Evolutionary conservation across 2,329 filamentous ascomycete genomes (phyloP), one percentile per base, ranked within the genome.

Genomic region (Cercospora canescens): DNA sequence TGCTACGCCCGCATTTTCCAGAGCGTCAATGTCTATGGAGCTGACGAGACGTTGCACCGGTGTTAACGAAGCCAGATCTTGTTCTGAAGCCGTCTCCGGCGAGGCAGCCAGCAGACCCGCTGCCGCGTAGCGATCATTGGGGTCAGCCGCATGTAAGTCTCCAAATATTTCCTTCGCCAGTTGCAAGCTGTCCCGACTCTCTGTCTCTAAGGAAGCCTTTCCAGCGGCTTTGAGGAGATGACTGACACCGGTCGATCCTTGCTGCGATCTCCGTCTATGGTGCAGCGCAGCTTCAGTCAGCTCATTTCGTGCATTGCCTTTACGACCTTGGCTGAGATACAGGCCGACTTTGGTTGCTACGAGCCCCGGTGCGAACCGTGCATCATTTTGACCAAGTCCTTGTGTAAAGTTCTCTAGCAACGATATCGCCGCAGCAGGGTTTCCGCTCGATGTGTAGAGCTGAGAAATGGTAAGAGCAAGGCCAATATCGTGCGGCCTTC

Each of bases 61-160:
- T 5, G 89, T 87, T 18, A 94, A 83, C 48, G 83, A 81, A 18
- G 83, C 79, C 9, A 88, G 79, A 63, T 89, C 75, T 16, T 78
- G 81, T 0, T 84, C 76, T 62, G 87, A 79, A 21, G 88, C 82
- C 67, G 86, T 86, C 8, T 83, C 76, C 1, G 86, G 84, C 67
- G 90, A 84, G 9, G 93, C 90, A 3, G 95, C 95, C 7, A 98
- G 87, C n/a, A 95, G 87, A 1, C 95, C 95, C 8, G 93, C 93
- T 16, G 88, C 86, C 1, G 91, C 89, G 62, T 90, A 85, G 34
- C 85, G 85, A 72, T 96, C 92, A 41, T 82, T 82, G n/a, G 85
- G 82, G 48, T 93, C 85, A 65, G 88, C 84, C 2, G 86, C 80
- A 69, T 90, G 86, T 12, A 98, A 84, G 56, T 86, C 86, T 60